Percentiles rank a stretch among this genome's conserved stretches.
Evolutionary conservation across 805 yeast genomes (phyloP).

Genomic region (Jamesozyma gamospora): DNA sequence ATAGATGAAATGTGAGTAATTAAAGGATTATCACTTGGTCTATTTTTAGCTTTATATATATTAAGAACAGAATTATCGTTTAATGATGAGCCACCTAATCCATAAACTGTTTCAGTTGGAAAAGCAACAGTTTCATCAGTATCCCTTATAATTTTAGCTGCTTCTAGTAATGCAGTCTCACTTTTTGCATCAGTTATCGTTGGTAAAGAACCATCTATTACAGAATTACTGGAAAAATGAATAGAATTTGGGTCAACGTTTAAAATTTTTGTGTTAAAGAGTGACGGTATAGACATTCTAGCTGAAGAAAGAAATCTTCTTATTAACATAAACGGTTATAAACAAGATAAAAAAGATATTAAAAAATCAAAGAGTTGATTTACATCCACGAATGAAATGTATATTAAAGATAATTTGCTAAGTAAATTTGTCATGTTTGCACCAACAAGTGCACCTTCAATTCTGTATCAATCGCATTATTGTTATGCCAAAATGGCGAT

Average conservation of each 20-base stretch:
- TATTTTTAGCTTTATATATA: constrained; percentile 79
- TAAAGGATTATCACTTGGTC: constrained; percentile 93
- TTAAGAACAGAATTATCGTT: constrained; percentile 60
- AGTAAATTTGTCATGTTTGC: no score
- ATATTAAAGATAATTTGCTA: no score
- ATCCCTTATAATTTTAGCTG: constrained; percentile 44
- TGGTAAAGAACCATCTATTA: constrained; percentile 33
- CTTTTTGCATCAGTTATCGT: constrained; percentile 45
- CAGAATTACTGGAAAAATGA: constrained; percentile 32
- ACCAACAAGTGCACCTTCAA: no score
- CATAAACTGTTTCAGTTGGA: constrained; percentile 97
- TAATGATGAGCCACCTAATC: constrained; percentile 82
- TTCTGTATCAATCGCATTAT: no score
- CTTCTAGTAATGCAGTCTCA: constrained; percentile 39
- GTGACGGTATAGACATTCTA: constrained; percentile 1
- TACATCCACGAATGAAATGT: background rate
- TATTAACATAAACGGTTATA: constrained; percentile 1
- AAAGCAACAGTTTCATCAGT: constrained; percentile 69
- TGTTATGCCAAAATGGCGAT: no score
- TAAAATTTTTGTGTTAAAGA: constrained; percentile 36
- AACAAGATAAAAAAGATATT: no score
- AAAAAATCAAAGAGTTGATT: no score
- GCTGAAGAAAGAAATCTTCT: background rate
- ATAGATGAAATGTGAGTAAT: constrained; percentile 80
- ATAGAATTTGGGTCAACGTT: constrained; percentile 48